Percentiles rank a stretch among this genome's conserved stretches.
phyloP scores from a whole-genome alignment of 345 rosid genomes.

The Hibiscus syriacus region DNA sequence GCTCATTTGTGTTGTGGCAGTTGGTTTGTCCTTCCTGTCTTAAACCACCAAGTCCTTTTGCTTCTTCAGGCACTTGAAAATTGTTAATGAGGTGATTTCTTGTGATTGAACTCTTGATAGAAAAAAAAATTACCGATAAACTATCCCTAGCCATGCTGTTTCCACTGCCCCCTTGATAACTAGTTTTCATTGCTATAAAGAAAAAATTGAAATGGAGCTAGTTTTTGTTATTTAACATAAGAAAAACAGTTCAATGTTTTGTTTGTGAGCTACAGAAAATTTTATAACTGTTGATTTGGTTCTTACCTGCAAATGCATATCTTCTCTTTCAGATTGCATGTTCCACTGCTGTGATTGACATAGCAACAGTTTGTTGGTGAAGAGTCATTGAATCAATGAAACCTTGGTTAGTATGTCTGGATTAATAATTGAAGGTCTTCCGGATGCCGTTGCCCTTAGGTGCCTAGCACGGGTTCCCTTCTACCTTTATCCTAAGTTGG shows the following conservation, averaged over 20 bases:
- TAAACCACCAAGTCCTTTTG: not conserved
- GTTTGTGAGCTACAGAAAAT: no score
- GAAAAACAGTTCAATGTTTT: no score
- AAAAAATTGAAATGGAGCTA: no score
- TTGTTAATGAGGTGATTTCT: not conserved
- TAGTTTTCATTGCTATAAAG: not conserved
- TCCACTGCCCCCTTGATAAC: not conserved
- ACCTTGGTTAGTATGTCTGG: constrained; percentile 61
- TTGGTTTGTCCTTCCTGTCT: not conserved
- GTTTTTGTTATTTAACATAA: no score
- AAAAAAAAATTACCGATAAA: not conserved
- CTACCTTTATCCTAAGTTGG: constrained; percentile 59
- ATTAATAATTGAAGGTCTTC: constrained; percentile 86
- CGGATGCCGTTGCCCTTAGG: constrained; percentile 81
- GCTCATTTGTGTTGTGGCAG: not conserved
- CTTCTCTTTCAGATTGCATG: constrained; percentile 23
- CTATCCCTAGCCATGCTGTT: not conserved
- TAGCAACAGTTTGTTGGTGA: constrained; percentile 9
- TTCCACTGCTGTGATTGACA: not conserved
- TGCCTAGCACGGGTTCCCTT: constrained; percentile 93
- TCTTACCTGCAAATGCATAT: not conserved
- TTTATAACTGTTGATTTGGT: not conserved
- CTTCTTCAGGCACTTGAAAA: not conserved
- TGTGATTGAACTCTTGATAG: not conserved
- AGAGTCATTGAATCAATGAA: constrained; percentile 28